Evolutionary conservation across 2,329 filamentous ascomycete species (phyloP).

Genomic region (Colletotrichum simmondsii): DNA sequence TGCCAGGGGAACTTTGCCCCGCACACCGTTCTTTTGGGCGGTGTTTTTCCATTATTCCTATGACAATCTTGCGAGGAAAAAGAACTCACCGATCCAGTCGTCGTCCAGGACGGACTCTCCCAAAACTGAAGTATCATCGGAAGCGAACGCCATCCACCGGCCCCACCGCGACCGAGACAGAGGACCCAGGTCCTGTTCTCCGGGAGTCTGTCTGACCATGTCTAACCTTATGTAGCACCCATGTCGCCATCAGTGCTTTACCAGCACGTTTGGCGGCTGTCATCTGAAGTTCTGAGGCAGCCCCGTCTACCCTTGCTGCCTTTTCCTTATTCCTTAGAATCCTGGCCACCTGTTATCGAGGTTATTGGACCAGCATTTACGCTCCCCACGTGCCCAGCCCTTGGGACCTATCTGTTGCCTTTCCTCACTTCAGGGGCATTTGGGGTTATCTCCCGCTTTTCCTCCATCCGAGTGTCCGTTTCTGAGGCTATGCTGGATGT

Average conservation of each 20-base stretch:
- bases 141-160: background rate
- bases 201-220: background rate
- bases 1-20: slow-evolving; percentile 5
- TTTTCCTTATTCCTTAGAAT: background rate
- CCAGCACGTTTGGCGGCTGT: background rate
- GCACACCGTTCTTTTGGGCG: background rate
- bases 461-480: background rate
- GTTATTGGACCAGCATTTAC: background rate
- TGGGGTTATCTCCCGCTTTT: slow-evolving; percentile 5
- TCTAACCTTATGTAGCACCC: slow-evolving; percentile 7
- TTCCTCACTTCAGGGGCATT: background rate
- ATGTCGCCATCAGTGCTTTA: background rate
- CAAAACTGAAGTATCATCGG: background rate
- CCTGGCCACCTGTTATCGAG: background rate
- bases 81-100: background rate
- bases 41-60: background rate
- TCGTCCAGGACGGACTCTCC: background rate
- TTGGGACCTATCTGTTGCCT: background rate
- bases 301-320: background rate
- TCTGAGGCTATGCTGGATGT: slow-evolving; percentile 20
- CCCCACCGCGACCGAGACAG: slow-evolving; percentile 23
- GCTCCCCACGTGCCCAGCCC: slow-evolving; percentile 14
- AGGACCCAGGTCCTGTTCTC: background rate
- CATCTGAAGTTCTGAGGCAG: slow-evolving; percentile 12
- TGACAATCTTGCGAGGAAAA: background rate